phyloP scores from a whole-genome alignment of 1,139 yeast genomes.

The Nakaseomyces nivariensis region DNA sequence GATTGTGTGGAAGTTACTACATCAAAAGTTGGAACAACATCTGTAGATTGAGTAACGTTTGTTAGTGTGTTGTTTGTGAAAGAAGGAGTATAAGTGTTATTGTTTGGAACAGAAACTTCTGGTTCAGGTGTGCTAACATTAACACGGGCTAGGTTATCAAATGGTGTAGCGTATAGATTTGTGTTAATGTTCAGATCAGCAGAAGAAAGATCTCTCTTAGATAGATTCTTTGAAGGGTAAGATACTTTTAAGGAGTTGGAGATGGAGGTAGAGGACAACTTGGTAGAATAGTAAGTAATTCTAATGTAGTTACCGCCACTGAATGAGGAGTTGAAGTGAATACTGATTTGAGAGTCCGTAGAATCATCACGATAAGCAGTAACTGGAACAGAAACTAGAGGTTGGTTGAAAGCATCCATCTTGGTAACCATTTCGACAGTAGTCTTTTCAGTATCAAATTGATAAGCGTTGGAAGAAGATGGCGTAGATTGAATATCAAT shows the following conservation, averaged over 20 bases:
- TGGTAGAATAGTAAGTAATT: constrained; percentile 16
- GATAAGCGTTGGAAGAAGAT: constrained; percentile 9
- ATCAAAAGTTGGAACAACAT: background rate
- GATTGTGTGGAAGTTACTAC: constrained; percentile 7
- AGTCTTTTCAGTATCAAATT: constrained; percentile 14
- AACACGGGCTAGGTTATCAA: background rate
- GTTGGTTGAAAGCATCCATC: constrained; percentile 20
- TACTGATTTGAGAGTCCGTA: constrained; percentile 13
- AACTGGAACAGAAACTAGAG: constrained; percentile 15
- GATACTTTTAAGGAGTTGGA: constrained; percentile 11
- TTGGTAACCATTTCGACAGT: constrained; percentile 18
- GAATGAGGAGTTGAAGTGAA: constrained; percentile 15
- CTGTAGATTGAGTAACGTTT: background rate
- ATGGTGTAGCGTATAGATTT: background rate
- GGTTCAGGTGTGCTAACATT: background rate
- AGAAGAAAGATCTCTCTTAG: constrained; percentile 1
- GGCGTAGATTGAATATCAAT: constrained; percentile 18
- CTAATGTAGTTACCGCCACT: constrained; percentile 25
- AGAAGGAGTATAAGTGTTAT: background rate
- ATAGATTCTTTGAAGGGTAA: constrained; percentile 5
- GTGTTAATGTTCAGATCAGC: background rate
- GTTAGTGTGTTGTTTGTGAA: background rate
- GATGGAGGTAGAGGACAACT: constrained; percentile 9
- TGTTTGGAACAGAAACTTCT: background rate
- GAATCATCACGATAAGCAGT: constrained; percentile 21